These are phyloP conservation scores for Gossypium rotundifolium DNA, from an alignment of 345 rosid species.

Conservation along the genomic window DNA sequence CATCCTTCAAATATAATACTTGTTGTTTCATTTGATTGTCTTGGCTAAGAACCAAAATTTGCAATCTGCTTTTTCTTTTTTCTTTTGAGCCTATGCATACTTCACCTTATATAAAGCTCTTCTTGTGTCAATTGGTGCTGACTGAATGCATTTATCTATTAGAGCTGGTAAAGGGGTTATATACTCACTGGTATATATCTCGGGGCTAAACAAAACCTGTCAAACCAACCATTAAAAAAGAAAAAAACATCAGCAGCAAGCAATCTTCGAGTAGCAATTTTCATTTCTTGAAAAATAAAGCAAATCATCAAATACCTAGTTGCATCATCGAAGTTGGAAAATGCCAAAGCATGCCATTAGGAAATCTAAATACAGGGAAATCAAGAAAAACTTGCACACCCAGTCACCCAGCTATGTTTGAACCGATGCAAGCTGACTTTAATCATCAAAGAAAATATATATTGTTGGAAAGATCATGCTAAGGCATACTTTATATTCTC, in stretches of 20 bases:
- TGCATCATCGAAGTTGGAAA: neutral
- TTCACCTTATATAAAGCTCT: slow-evolving; percentile 93
- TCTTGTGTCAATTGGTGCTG: slow-evolving; percentile 97
- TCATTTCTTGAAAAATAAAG: neutral
- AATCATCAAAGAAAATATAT: neutral
- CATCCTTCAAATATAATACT: neutral
- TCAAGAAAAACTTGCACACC: slow-evolving; percentile 1
- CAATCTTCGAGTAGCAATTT: neutral
- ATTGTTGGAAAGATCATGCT: neutral
- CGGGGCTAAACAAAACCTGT: slow-evolving; percentile 93
- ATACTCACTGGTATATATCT: slow-evolving; percentile 75
- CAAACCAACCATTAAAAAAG: slow-evolving; percentile 18
- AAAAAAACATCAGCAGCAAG: slow-evolving; percentile 13
- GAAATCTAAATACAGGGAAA: neutral
- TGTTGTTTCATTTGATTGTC: neutral
- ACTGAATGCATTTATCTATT: slow-evolving; percentile 91
- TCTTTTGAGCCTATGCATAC: neutral
- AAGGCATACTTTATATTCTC: neutral
- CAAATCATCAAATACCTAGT: slow-evolving; percentile 1
- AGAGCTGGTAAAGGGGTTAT: slow-evolving; percentile 75
- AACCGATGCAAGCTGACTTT: neutral
- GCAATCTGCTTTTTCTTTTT: neutral
- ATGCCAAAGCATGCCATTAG: neutral
- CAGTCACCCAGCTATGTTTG: neutral
- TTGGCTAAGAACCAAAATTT: slow-evolving; percentile 8